Evolutionary conservation across 768 basidiomycete genomes (phyloP).

Genomic region (Gyrodon lividus): DNA sequence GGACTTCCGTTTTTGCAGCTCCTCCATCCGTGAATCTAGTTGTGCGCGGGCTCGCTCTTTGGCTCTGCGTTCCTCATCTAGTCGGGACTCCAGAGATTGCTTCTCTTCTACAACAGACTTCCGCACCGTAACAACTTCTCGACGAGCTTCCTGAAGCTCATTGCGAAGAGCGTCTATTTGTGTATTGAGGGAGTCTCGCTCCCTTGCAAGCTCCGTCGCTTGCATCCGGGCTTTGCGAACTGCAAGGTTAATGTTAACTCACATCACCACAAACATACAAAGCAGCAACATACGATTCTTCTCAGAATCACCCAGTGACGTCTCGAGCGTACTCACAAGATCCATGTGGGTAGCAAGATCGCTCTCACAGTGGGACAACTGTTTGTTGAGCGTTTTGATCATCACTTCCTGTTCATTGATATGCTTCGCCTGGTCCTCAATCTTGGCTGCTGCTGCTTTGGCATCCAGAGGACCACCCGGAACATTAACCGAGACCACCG

Average conservation of each 20-base stretch:
- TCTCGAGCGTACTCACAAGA: constrained; percentile 79
- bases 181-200: constrained; percentile 70
- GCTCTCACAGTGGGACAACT: constrained; percentile 87
- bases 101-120: constrained; percentile 86
- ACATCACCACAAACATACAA: constrained; percentile 1
- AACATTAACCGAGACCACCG: constrained; percentile 47
- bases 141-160: constrained; percentile 76
- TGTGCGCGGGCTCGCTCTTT: constrained; percentile 88
- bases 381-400: constrained; percentile 94
- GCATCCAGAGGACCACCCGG: constrained; percentile 43
- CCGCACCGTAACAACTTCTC: constrained; percentile 75
- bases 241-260: constrained; percentile 29
- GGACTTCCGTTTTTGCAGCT: constrained; percentile 79
- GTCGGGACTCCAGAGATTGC: constrained; percentile 75
- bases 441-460: constrained; percentile 49
- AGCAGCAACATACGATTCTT: constrained; percentile 72
- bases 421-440: constrained; percentile 74
- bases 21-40: constrained; percentile 85
- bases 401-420: constrained; percentile 85
- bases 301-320: constrained; percentile 86
- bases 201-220: constrained; percentile 83
- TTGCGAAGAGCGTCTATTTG: constrained; percentile 67
- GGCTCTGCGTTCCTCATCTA: constrained; percentile 85
- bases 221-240: constrained; percentile 95
- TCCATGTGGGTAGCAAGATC: constrained; percentile 93